Evolutionary conservation across 2,329 filamentous ascomycete species (phyloP).

Genomic region (Bipolaris oryzae): DNA sequence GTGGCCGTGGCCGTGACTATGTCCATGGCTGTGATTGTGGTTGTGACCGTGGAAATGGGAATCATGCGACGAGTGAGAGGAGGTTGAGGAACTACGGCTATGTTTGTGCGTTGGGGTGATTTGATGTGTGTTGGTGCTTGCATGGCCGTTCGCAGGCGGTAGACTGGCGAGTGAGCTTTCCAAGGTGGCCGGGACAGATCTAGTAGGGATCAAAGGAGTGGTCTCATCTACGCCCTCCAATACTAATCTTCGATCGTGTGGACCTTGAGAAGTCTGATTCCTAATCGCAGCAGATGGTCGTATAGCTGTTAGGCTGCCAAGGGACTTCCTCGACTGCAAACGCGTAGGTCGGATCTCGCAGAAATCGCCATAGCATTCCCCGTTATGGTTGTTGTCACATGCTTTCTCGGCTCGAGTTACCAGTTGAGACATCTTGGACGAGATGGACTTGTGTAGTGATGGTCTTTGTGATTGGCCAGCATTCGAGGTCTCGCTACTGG

Average conservation of each 20-base stretch:
- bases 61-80: slow-evolving; percentile 6
- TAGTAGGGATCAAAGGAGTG: slow-evolving; percentile 27
- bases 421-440: slow-evolving; percentile 55
- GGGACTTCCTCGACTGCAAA: slow-evolving; percentile 27
- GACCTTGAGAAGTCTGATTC: slow-evolving; percentile 29
- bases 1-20: slow-evolving; percentile 13
- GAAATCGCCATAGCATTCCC: slow-evolving; percentile 66
- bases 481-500: slow-evolving; percentile 19
- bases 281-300: slow-evolving; percentile 30
- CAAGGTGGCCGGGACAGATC: slow-evolving; percentile 33
- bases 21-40: slow-evolving; percentile 2
- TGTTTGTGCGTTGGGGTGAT: slow-evolving; percentile 18
- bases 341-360: slow-evolving; percentile 45
- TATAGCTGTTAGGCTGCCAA: slow-evolving; percentile 20
- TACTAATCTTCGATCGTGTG: slow-evolving; percentile 38
- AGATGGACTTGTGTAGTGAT: slow-evolving; percentile 51
- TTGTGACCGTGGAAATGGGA: slow-evolving; percentile 7
- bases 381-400: slow-evolving; percentile 63
- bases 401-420: slow-evolving; percentile 53
- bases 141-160: slow-evolving; percentile 18
- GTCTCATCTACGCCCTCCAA: slow-evolving; percentile 40
- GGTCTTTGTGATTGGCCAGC: slow-evolving; percentile 36
- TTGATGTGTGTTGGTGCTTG: slow-evolving; percentile 7
- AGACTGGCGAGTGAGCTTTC: slow-evolving; percentile 29
- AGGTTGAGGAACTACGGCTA: slow-evolving; percentile 20